Evolutionary conservation across 768 basidiomycete species (phyloP), one percentile per base, ranked within the genome.

Genomic region (Podaxis rugospora): DNA sequence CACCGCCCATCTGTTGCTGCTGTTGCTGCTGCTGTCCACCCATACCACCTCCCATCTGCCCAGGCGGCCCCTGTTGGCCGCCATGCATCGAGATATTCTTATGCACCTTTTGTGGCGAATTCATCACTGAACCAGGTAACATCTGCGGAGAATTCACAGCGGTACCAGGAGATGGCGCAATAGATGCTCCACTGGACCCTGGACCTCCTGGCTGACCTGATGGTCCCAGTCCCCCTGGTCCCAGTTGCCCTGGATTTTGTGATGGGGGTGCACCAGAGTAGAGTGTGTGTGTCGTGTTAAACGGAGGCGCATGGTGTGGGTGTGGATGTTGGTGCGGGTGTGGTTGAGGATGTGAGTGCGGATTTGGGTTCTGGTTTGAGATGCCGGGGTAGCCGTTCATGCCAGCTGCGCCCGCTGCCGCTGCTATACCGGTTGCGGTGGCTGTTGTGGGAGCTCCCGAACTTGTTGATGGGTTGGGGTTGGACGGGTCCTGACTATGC

Each of bases 21-120:
- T 50, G 68, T 23, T 47, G 75, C 70, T 51, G 68, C 65, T 44
- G 42, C 16, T 44, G 42, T 44, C 42, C n/a, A 9, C n/a, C 42
- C 42, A 44, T 0, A 66, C 61, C 42, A 7, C 32, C 63, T 62
- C 35, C 60, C 63, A 36, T 64, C 57, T 62, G 64, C 7, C 53
- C 57, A 23, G 64, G 68, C 40, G 57, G 64, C 28, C 63, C 66
- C 37, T 59, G 68, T 23, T 36, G 52, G n/a, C 55, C 64, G 10
- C 35, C 56, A 18, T 25, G 63, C 42, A 25, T 18, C 18, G 79
- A 80, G 63, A 83, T 80, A 52, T 80, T 79, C 69, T 88, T 87
- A 68, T 82, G 80, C 72, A 84, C 83, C 73, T 90, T 89, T 71
- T 79, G 80, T 11, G 83, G 83, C 25, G 84, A 82, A 62, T 77